Evolutionary conservation across 2,329 filamentous ascomycete genomes (phyloP).

Genomic region (Boeremia exigua): DNA sequence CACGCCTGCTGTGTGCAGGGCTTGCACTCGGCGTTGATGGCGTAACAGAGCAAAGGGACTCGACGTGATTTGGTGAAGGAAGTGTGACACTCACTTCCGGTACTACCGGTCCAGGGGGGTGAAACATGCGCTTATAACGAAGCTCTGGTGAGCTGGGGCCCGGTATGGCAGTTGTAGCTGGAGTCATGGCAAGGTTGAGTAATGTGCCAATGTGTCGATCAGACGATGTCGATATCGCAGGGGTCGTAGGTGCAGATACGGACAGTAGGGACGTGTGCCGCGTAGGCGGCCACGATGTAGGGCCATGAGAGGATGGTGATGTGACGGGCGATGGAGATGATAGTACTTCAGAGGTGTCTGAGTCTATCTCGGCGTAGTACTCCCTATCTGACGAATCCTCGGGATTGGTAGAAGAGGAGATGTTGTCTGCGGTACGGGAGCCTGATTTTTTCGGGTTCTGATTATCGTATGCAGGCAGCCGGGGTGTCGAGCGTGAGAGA

Average conservation of each 20-base stretch:
- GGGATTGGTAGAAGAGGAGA: constrained; percentile 40
- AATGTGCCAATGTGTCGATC: constrained; percentile 29
- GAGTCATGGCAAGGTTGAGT: constrained; percentile 34
- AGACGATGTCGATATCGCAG: constrained; percentile 19
- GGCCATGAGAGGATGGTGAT: constrained; percentile 31
- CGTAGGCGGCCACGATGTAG: constrained; percentile 35
- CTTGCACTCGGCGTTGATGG: constrained; percentile 15
- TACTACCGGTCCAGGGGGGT: constrained; percentile 31
- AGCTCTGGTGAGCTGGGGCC: constrained; percentile 48
- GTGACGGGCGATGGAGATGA: constrained; percentile 40
- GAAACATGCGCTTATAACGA: constrained; percentile 52
- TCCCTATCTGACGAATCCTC: constrained; percentile 42
- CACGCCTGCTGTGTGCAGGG: constrained; percentile 24
- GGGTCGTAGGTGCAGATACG: constrained; percentile 37
- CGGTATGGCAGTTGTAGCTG: constrained; percentile 18
- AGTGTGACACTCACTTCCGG: constrained; percentile 18
- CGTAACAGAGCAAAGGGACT: constrained; percentile 13
- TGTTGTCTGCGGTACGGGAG: constrained; percentile 22
- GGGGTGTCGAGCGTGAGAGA: constrained; percentile 21
- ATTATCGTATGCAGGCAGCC: constrained; percentile 10
- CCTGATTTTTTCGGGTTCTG: neutral
- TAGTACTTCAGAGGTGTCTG: constrained; percentile 40
- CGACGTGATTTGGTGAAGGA: constrained; percentile 11
- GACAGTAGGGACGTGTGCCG: constrained; percentile 33
- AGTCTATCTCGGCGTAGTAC: constrained; percentile 38